Evolutionary conservation across 495 filamentous ascomycete species (phyloP).

Genomic region (Hypoxylon perforatum): DNA sequence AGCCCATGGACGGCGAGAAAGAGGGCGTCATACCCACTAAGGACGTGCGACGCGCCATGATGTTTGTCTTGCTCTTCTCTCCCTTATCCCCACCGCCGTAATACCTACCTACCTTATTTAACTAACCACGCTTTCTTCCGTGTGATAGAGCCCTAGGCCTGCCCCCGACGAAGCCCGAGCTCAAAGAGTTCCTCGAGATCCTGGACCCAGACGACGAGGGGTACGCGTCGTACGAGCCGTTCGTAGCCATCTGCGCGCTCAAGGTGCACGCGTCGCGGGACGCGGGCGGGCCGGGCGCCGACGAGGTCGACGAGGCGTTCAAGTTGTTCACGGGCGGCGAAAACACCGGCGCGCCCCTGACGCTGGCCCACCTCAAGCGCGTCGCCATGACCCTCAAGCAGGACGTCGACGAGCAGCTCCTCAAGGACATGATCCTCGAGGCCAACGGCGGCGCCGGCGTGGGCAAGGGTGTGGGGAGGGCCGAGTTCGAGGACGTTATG

Average conservation of each 20-base stretch:
- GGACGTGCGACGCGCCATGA: constrained; percentile 84
- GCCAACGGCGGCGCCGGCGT: constrained; percentile 84
- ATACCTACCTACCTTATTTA: no score
- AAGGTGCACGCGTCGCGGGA: constrained; percentile 73
- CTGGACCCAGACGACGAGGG: constrained; percentile 85
- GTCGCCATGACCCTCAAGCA: constrained; percentile 86
- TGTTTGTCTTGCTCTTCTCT: constrained; percentile 62
- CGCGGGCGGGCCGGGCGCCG: constrained; percentile 55
- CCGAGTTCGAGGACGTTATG: constrained; percentile 90
- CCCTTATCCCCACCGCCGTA: no score
- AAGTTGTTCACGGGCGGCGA: constrained; percentile 72
- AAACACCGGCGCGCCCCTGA: constrained; percentile 64
- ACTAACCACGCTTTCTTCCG: no score
- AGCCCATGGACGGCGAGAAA: constrained; percentile 73
- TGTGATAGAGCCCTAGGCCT: constrained; percentile 76
- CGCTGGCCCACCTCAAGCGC: constrained; percentile 76
- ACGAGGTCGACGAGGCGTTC: constrained; percentile 84
- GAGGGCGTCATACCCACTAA: constrained; percentile 78
- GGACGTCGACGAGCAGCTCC: constrained; percentile 78
- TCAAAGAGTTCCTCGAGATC: constrained; percentile 77
- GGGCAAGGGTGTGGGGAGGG: constrained; percentile 74
- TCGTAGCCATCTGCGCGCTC: constrained; percentile 85
- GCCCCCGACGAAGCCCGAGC: constrained; percentile 70
- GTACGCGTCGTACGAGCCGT: constrained; percentile 77
- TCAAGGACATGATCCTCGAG: constrained; percentile 93